Evolutionary conservation across 768 basidiomycete genomes (phyloP), one percentile per base, ranked within the genome.

Genomic region (Collybia mongolica): DNA sequence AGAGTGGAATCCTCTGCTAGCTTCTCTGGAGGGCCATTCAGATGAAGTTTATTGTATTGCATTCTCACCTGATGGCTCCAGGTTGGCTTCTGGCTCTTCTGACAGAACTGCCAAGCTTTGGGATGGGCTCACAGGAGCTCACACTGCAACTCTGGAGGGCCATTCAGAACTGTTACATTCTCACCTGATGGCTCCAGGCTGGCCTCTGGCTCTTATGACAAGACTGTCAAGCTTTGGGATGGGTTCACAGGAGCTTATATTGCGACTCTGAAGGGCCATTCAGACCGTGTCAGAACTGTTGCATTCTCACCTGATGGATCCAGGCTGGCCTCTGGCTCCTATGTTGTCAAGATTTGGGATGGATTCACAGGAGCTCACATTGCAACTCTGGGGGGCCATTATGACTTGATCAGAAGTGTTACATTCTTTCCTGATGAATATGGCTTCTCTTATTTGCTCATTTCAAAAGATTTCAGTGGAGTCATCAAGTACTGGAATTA

Each of bases 101-200:
- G 24, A 26, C 24, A 26, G 7, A 4, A 26, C 24, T 26, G 7
- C 7, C 24, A 26, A 7, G 24, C 24, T 26, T 7, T 26, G 24
- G 24, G 24, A 26, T 26, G 24, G 24, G 24, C 4, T 4, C 7
- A 26, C 24, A 26, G 24, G 24, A 7, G 24, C 24, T 4, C 24
- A 26, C 7, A 26, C 7, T 4, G 24, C 24, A 26, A 26, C 24
- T 26, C 24, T 26, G 24, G 24, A 26, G 24, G 24, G 24, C 7
- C 24, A 26, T 26, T 26, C 24, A 26, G 24, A 7, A 26, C 11
- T 20, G 35, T 47, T 36, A 32, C 46, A 11, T 38, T 36, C 38
- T 47, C 36, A 22, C 32, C 20, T 22, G 46, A 47, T 17, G 23
- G 35, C 2, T 18, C 7, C 11, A 26, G 20, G 12, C 48, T 65